Evolutionary conservation across 345 rosid genomes (phyloP).

Genomic region (Microthlaspi erraticum): DNA sequence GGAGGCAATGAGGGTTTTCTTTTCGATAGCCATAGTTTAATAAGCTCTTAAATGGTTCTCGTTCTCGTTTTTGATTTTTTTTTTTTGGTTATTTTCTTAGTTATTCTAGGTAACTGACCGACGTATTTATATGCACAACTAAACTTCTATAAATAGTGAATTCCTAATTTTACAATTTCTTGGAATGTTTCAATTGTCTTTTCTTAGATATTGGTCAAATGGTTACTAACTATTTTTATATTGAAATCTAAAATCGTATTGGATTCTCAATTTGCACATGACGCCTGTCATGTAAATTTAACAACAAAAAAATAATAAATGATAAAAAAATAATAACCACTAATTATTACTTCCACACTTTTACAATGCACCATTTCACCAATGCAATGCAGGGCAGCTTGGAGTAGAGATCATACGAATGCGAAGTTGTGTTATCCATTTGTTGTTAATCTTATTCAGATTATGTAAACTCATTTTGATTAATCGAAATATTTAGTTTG

Average conservation of each 20-base stretch:
- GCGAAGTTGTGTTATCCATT: too few relatives aligned
- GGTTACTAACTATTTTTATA: constrained; percentile 5
- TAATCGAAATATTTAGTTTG: too few relatives aligned
- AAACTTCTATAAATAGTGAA: constrained; percentile 27
- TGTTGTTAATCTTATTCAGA: too few relatives aligned
- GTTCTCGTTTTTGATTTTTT: not conserved
- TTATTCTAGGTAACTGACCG: not conserved
- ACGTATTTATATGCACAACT: constrained; percentile 23
- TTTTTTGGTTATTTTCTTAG: not conserved
- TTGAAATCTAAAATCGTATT: constrained; percentile 18
- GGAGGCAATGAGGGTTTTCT: constrained; percentile 36
- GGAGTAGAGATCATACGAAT: too few relatives aligned
- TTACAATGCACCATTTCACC: too few relatives aligned
- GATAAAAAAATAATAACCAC: not conserved
- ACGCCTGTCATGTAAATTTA: not conserved
- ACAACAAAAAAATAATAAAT: not conserved
- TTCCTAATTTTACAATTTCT: constrained; percentile 3
- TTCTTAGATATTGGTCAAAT: constrained; percentile 23
- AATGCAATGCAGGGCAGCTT: too few relatives aligned
- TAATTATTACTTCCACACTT: not conserved
- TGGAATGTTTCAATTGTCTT: constrained; percentile 33
- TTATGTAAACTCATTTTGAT: too few relatives aligned
- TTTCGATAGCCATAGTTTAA: constrained; percentile 41
- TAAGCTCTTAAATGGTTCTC: constrained; percentile 35
- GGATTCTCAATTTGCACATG: constrained; percentile 12